A percentile compares a stretch with the other conserved stretches of the same genome.
Evolutionary conservation across 2,329 filamentous ascomycete genomes (phyloP).

Genomic region (Neobulgaria alba): DNA sequence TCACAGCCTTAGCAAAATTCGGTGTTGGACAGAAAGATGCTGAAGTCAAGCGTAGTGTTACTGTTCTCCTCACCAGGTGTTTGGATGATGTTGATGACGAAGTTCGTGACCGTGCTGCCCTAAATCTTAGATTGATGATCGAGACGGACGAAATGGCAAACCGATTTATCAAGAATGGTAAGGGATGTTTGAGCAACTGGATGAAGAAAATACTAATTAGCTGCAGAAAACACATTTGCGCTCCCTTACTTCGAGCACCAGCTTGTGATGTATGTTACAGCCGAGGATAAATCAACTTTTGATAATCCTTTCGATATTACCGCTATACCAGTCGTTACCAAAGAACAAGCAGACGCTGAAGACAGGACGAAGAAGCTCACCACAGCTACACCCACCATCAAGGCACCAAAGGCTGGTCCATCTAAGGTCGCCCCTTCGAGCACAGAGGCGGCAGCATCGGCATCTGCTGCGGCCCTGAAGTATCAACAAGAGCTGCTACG

Average conservation of each 20-base stretch:
- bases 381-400: constrained; percentile 83
- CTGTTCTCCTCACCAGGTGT: constrained; percentile 85
- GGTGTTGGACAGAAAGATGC: constrained; percentile 93
- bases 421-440: constrained; percentile 61
- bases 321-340: constrained; percentile 84
- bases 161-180: constrained; percentile 89
- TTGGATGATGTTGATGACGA: constrained; percentile 97
- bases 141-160: constrained; percentile 73
- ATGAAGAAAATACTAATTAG: constrained; percentile 21
- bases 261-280: constrained; percentile 94
- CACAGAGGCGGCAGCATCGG: constrained; percentile 67
- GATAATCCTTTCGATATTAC: constrained; percentile 81
- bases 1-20: constrained; percentile 93
- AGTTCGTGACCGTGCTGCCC: constrained; percentile 86
- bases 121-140: constrained; percentile 86
- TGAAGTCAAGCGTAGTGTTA: constrained; percentile 92
- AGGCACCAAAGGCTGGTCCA: constrained; percentile 76
- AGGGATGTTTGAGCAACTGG: constrained; percentile 20
- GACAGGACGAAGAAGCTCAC: constrained; percentile 97
- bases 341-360: constrained; percentile 92
- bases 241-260: constrained; percentile 94
- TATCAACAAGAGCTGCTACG: constrained; percentile 80
- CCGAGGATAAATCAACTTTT: constrained; percentile 80
- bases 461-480: constrained; percentile 74
- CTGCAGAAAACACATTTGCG: constrained; percentile 83